Evolutionary conservation across 2,329 filamentous ascomycete species (phyloP).

Genomic region (Fusarium proliferatum): DNA sequence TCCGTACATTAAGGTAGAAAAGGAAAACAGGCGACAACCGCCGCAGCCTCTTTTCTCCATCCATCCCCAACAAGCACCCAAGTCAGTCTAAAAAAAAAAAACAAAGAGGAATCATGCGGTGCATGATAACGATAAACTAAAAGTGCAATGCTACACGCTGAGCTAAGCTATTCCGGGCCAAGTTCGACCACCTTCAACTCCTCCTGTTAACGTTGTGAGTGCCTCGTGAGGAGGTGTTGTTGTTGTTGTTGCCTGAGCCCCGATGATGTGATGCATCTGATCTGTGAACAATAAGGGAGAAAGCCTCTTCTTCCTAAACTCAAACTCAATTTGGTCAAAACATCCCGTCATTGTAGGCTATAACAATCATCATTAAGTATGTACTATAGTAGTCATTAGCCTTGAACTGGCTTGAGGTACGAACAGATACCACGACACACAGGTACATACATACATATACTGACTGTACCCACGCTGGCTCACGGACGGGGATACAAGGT

Average conservation of each 20-base stretch:
- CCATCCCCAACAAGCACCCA: neutral
- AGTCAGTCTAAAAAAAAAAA: neutral
- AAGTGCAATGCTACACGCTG: neutral
- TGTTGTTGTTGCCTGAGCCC: constrained; percentile 30
- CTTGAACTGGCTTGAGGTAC: constrained; percentile 4
- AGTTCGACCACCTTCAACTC: neutral
- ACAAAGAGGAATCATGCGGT: constrained; percentile 2
- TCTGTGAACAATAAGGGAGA: neutral
- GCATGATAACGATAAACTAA: constrained; percentile 15
- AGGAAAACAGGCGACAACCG: constrained; percentile 22
- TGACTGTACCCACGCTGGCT: neutral
- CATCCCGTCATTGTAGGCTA: constrained; percentile 7
- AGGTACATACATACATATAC: neutral
- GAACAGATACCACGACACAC: neutral
- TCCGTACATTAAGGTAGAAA: neutral
- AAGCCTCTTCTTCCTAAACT: neutral
- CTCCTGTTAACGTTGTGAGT: constrained; percentile 10
- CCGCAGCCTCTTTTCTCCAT: constrained; percentile 13
- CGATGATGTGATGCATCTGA: constrained; percentile 19
- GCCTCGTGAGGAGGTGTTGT: constrained; percentile 29
- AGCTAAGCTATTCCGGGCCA: constrained; percentile 24
- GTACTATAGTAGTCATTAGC: constrained; percentile 5
- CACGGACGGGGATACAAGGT: neutral
- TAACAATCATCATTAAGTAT: neutral
- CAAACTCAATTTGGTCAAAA: constrained; percentile 23